Percentiles rank a stretch among this genome's conserved stretches.
phyloP scores from a whole-genome alignment of 106 monocot species.

The Cymbidium sinense region DNA sequence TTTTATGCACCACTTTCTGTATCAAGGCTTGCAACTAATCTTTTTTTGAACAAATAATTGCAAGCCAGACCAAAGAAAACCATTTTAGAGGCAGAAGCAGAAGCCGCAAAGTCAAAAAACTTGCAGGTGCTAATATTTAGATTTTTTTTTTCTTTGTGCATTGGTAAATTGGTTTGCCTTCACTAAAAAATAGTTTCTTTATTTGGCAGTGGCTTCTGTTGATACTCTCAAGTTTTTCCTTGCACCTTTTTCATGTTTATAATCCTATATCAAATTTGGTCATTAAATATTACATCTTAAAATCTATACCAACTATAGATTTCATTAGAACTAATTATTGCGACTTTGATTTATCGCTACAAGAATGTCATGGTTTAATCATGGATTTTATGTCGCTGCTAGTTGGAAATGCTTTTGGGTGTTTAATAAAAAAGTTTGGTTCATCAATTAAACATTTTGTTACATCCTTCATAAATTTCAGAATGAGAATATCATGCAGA shows the following conservation, averaged over 20 bases:
- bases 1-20: slow-evolving; percentile 10
- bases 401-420: not conserved
- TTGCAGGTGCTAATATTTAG: slow-evolving; percentile 39
- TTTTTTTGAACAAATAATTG: slow-evolving; percentile 10
- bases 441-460: not conserved
- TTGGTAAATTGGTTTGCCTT: not conserved
- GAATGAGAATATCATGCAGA: not conserved
- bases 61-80: slow-evolving; percentile 83
- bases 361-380: not conserved
- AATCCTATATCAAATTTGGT: not conserved
- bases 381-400: not conserved
- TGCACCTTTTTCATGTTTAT: not conserved
- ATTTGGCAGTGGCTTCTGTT: not conserved
- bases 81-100: slow-evolving; percentile 90
- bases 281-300: not conserved
- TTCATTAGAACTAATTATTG: not conserved
- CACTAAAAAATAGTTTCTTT: not conserved
- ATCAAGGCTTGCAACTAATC: slow-evolving; percentile 4
- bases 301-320: not conserved
- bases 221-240: not conserved
- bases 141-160: not conserved
- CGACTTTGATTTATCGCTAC: not conserved
- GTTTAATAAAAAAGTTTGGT: not conserved
- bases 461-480: not conserved
- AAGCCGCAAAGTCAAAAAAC: slow-evolving; percentile 61